phyloP scores from a whole-genome alignment of 1,139 yeast genomes.

The Kluyveromyces marxianus region DNA sequence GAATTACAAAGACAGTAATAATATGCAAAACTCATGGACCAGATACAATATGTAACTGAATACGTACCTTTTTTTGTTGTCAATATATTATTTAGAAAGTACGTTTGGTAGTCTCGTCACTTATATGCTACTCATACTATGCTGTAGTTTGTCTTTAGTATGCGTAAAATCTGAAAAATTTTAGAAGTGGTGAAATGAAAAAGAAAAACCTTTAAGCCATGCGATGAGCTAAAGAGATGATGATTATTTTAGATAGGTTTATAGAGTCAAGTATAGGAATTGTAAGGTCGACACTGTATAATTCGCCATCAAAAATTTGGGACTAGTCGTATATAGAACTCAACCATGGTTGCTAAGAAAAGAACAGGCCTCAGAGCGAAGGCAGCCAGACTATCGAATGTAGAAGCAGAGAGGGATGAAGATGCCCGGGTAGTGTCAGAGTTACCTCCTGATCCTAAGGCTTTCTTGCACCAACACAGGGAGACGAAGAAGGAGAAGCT shows the following conservation, averaged over 20 bases:
- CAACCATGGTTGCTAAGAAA: slow-evolving; percentile 38
- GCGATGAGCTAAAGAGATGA: not conserved
- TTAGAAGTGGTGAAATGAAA: not conserved
- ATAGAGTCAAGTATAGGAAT: not conserved
- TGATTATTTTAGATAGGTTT: not conserved
- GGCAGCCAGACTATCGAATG: slow-evolving; percentile 23
- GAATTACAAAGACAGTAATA: too few species aligned
- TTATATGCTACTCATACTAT: too few species aligned
- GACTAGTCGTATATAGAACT: too few species aligned
- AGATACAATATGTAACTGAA: too few species aligned
- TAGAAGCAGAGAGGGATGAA: slow-evolving; percentile 10
- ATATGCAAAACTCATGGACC: too few species aligned
- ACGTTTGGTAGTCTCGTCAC: too few species aligned
- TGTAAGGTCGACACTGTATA: not conserved
- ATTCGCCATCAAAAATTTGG: not conserved
- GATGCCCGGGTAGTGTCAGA: slow-evolving; percentile 8
- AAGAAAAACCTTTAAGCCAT: not conserved
- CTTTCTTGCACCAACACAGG: slow-evolving; percentile 48
- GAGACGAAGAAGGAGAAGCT: slow-evolving; percentile 50
- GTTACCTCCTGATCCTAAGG: slow-evolving; percentile 36
- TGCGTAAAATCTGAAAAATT: not conserved
- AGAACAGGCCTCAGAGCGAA: slow-evolving; percentile 42
- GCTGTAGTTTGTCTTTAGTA: not conserved
- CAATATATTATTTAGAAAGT: too few species aligned
- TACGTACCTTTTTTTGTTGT: too few species aligned